Percentiles rank a stretch among this genome's conserved stretches.
Evolutionary conservation across 148 eudicot genomes (phyloP).

Genomic region (Spergularia marina): DNA sequence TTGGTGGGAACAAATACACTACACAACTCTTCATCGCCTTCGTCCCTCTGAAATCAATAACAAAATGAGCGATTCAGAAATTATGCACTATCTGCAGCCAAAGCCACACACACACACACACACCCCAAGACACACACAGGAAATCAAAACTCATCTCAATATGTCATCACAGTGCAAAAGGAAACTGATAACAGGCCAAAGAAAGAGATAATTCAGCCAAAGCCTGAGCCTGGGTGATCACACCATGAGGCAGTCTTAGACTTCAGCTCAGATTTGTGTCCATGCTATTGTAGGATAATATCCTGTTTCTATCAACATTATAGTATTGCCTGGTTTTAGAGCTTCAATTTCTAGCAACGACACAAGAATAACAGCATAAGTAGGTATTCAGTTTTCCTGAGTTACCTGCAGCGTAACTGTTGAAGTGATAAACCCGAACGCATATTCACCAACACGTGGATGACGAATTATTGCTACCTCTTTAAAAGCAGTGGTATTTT

Average conservation of each 20-base stretch:
- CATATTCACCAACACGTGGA: slow-evolving; percentile 94
- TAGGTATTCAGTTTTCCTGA: background rate
- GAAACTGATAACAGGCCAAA: background rate
- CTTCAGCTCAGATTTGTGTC: background rate
- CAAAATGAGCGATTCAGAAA: background rate
- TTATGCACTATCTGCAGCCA: too few species aligned
- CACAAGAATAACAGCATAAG: background rate
- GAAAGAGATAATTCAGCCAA: background rate
- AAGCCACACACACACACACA: too few species aligned
- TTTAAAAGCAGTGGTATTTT: slow-evolving; percentile 89
- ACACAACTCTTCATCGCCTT: slow-evolving; percentile 86
- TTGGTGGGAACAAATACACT: slow-evolving; percentile 92
- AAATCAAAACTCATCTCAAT: too few species aligned
- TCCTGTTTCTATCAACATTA: background rate
- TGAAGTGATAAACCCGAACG: slow-evolving; percentile 85
- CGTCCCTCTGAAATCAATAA: slow-evolving; percentile 53
- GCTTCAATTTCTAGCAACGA: background rate
- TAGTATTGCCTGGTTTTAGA: background rate
- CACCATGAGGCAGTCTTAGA: background rate
- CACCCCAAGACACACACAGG: too few species aligned
- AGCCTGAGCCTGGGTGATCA: background rate
- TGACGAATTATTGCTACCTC: slow-evolving; percentile 93
- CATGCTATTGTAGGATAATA: background rate
- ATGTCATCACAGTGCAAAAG: too few species aligned
- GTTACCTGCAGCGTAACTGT: slow-evolving; percentile 68